Percentiles rank a stretch among this genome's conserved stretches.
phyloP scores from a whole-genome alignment of 331 rosid genomes.

The Stylosanthes scabra region DNA sequence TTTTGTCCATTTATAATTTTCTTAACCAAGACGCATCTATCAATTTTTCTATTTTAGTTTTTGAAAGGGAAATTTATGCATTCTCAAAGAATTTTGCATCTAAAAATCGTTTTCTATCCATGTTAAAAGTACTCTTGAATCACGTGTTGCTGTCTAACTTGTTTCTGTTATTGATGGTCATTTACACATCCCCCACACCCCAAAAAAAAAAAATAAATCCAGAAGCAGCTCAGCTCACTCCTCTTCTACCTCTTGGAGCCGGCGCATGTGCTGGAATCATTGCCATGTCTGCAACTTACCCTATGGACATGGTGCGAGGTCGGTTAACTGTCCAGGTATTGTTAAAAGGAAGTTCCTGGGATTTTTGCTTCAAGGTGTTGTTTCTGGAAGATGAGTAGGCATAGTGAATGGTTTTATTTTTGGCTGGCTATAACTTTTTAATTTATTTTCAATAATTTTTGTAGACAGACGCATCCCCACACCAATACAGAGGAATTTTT shows the following conservation, averaged over 20 bases:
- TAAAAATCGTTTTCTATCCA: constrained; percentile 5
- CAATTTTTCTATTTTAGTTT: constrained; percentile 1
- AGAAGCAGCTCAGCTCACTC: constrained; percentile 78
- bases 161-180: constrained; percentile 13
- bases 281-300: constrained; percentile 83
- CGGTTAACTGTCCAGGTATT: constrained; percentile 46
- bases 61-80: neutral
- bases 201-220: neutral
- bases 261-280: constrained; percentile 83
- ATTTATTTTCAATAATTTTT: constrained; percentile 27
- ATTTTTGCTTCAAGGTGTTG: constrained; percentile 6
- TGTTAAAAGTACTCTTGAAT: neutral
- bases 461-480: constrained; percentile 64
- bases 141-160: constrained; percentile 10
- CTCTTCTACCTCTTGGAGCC: constrained; percentile 74
- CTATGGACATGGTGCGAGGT: constrained; percentile 50
- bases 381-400: neutral
- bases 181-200: neutral
- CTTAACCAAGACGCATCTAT: neutral
- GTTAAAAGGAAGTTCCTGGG: neutral
- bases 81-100: neutral
- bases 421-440: constrained; percentile 21
- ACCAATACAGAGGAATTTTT: constrained; percentile 69
- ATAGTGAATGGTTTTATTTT: constrained; percentile 1
- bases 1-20: neutral